Evolutionary conservation across 306 rosid species (phyloP).

Genomic region (Biancaea sappan): DNA sequence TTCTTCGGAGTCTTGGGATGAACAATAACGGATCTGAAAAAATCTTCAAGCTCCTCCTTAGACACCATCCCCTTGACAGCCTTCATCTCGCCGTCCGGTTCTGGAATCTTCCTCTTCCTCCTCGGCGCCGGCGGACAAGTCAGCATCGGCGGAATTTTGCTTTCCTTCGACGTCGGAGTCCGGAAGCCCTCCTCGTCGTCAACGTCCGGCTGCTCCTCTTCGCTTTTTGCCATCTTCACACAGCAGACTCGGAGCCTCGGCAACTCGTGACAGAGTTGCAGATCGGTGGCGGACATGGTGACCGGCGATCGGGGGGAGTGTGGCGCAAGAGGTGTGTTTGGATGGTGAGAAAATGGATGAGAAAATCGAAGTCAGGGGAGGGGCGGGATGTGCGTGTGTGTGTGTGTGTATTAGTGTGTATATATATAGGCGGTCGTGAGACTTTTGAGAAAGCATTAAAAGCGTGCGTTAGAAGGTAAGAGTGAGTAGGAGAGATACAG

Average conservation of each 20-base stretch:
- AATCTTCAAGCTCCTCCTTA: conserved; percentile 42
- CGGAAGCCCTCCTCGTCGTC: conserved; percentile 34
- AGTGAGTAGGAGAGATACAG: background rate
- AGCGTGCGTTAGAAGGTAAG: conserved; percentile 53
- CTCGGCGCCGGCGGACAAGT: conserved; percentile 48
- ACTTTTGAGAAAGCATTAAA: conserved; percentile 43
- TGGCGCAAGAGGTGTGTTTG: background rate
- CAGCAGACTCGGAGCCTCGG: conserved; percentile 35
- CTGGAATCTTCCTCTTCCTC: conserved; percentile 41
- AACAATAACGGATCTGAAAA: conserved; percentile 47
- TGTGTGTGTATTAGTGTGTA: conserved; percentile 24
- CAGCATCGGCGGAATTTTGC: conserved; percentile 41
- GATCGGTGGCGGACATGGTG: conserved; percentile 48
- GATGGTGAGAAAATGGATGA: conserved; percentile 12
- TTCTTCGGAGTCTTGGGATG: background rate
- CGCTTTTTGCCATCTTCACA: background rate
- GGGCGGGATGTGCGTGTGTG: conserved; percentile 30
- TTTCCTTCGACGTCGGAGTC: conserved; percentile 48
- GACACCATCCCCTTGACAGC: conserved; percentile 31
- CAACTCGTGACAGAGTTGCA: conserved; percentile 34
- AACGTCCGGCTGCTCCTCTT: background rate
- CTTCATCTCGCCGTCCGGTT: conserved; percentile 29
- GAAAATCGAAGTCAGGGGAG: conserved; percentile 32
- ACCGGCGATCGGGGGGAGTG: no score
- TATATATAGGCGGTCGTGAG: background rate